Evolutionary conservation across 1,139 yeast species (phyloP).

Genomic region (Schizosaccharomyces versatilis): DNA sequence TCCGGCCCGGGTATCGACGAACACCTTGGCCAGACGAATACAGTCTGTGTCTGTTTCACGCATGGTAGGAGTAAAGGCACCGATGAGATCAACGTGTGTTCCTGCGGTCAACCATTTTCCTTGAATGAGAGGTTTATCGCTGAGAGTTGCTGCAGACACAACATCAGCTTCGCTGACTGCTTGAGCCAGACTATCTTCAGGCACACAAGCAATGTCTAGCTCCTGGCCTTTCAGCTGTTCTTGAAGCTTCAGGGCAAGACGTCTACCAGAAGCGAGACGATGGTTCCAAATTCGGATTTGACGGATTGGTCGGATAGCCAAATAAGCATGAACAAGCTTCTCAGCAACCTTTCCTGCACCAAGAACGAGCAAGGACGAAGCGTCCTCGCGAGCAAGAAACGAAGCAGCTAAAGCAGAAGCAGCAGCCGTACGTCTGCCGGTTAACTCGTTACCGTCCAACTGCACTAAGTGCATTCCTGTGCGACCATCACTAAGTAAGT

Average conservation of each 20-base stretch:
- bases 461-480: not conserved
- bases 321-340: not conserved
- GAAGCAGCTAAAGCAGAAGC: not conserved
- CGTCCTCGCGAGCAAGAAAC: not conserved
- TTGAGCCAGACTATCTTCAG: not conserved
- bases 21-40: not conserved
- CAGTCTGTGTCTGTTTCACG: not conserved
- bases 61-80: not conserved
- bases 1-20: not conserved
- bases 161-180: not conserved
- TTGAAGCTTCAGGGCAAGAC: not conserved
- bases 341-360: not conserved
- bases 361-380: not conserved
- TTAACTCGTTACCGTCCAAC: not conserved
- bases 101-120: not conserved
- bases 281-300: not conserved
- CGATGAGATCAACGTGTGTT: not conserved
- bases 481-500: not conserved
- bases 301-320: not conserved
- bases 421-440: not conserved
- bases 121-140: not conserved
- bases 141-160: not conserved
- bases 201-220: not conserved
- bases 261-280: not conserved
- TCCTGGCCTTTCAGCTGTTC: not conserved